These are phyloP conservation scores for Pinus tabuliformis DNA, from an alignment of 75 land plant species.

Conservation along the genomic window DNA sequence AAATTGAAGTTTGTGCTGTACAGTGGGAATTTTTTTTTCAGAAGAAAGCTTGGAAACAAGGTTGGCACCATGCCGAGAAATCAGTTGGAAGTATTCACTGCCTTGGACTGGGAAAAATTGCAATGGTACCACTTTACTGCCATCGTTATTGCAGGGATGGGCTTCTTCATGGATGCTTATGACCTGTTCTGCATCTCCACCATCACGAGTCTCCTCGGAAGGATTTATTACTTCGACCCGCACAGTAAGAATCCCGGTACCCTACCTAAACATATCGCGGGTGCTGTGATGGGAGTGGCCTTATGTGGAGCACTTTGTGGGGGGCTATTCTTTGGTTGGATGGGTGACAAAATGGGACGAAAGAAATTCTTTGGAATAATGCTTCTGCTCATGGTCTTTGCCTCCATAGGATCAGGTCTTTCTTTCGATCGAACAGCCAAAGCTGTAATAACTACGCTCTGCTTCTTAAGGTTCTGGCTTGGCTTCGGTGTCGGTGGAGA, in stretches of 20 bases:
- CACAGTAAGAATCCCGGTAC: constrained; percentile 23
- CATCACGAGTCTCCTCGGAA: constrained; percentile 62
- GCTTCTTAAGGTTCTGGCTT: constrained; percentile 57
- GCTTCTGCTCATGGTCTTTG: constrained; percentile 47
- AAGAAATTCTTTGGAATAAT: constrained; percentile 54
- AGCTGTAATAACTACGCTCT: constrained; percentile 50
- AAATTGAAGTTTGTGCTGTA: not conserved
- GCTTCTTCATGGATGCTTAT: constrained; percentile 81
- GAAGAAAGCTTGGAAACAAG: constrained; percentile 11
- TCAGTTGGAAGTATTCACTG: constrained; percentile 17
- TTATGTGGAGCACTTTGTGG: constrained; percentile 49
- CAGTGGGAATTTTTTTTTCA: not conserved
- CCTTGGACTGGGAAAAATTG: constrained; percentile 32
- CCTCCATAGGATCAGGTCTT: constrained; percentile 52
- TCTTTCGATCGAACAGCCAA: constrained; percentile 41
- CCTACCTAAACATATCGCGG: constrained; percentile 48
- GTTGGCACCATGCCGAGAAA: not conserved
- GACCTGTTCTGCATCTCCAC: constrained; percentile 69
- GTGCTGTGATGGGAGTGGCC: constrained; percentile 57
- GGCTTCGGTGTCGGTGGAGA: constrained; percentile 58
- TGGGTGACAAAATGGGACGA: constrained; percentile 48
- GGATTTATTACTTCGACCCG: constrained; percentile 45
- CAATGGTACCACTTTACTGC: constrained; percentile 60
- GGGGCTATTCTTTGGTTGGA: constrained; percentile 61
- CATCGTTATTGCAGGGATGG: constrained; percentile 79